Evolutionary conservation across 495 filamentous ascomycete genomes (phyloP).

Genomic region (Penicillium malachiteum): DNA sequence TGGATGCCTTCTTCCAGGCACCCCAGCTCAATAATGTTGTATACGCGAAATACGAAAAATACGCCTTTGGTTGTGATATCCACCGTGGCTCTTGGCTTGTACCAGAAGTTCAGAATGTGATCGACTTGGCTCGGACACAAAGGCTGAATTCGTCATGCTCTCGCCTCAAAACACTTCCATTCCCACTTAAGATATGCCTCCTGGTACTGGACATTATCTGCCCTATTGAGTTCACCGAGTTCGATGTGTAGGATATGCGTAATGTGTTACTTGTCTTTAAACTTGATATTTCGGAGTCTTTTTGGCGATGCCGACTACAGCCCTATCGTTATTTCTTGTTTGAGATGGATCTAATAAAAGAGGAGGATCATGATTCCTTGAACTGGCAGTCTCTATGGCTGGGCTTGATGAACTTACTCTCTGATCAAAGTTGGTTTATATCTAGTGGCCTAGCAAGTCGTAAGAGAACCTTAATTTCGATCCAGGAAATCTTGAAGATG

Average conservation of each 20-base stretch:
- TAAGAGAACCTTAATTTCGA: background rate
- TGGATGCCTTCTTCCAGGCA: background rate
- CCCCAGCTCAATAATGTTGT: too few relatives aligned
- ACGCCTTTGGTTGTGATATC: constrained; percentile 2
- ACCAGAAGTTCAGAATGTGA: constrained; percentile 6
- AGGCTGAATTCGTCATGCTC: background rate
- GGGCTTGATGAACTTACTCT: constrained; percentile 1
- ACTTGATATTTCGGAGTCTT: constrained; percentile 6
- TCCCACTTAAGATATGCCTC: constrained; percentile 5
- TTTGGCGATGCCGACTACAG: constrained; percentile 1
- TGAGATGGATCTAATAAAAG: background rate
- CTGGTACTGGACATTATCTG: constrained; percentile 4
- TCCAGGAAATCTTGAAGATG: background rate
- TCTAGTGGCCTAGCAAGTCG: constrained; percentile 1
- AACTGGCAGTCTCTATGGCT: constrained; percentile 4
- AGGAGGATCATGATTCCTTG: background rate
- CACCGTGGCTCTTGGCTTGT: constrained; percentile 4
- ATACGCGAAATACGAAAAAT: background rate
- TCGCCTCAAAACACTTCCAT: constrained; percentile 1
- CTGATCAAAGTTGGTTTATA: background rate
- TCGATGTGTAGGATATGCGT: constrained; percentile 4
- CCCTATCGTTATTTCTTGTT: background rate
- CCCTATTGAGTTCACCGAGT: constrained; percentile 10
- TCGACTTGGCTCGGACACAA: background rate
- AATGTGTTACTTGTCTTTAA: constrained; percentile 5